Percentiles rank a stretch among this genome's conserved stretches.
Evolutionary conservation across 23 red algal species (phyloP).

Genomic region (Chondrus crispus): DNA sequence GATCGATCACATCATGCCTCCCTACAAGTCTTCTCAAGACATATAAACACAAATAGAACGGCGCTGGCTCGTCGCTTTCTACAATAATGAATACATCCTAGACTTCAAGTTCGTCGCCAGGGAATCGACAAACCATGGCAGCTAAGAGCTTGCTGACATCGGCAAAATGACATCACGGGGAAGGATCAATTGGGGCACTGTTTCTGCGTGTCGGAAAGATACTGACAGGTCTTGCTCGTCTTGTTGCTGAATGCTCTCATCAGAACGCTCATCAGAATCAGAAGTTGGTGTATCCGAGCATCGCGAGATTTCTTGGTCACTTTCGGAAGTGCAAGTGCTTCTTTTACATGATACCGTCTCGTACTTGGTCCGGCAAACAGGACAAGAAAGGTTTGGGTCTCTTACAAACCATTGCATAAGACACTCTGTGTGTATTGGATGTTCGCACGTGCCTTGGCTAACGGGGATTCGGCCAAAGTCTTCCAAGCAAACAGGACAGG

Average conservation of each 20-base stretch:
- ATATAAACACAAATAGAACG: no score
- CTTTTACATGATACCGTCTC: neutral
- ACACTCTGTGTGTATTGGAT: conserved; percentile 47
- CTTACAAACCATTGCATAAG: conserved; percentile 25
- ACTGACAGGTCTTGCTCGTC: neutral
- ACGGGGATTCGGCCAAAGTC: conserved; percentile 20
- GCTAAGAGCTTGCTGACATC: no score
- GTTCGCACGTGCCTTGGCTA: conserved; percentile 28
- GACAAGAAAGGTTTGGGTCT: conserved; percentile 30
- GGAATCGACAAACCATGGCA: no score
- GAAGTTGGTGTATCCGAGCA: neutral
- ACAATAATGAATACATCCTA: no score
- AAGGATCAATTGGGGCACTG: no score
- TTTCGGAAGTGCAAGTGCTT: neutral
- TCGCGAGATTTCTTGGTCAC: neutral
- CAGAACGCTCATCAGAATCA: neutral
- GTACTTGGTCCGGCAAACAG: conserved; percentile 46
- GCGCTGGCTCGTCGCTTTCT: no score
- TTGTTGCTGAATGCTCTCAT: neutral
- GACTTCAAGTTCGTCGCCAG: no score
- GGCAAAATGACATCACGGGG: no score
- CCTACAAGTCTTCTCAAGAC: no score
- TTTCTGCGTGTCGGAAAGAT: neutral
- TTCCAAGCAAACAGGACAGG: conserved; percentile 51
- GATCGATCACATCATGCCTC: no score